Evolutionary conservation across 768 basidiomycete genomes (phyloP), one percentile per base, ranked within the genome.

Genomic region (button mushroom (Agaricus bisporus)): DNA sequence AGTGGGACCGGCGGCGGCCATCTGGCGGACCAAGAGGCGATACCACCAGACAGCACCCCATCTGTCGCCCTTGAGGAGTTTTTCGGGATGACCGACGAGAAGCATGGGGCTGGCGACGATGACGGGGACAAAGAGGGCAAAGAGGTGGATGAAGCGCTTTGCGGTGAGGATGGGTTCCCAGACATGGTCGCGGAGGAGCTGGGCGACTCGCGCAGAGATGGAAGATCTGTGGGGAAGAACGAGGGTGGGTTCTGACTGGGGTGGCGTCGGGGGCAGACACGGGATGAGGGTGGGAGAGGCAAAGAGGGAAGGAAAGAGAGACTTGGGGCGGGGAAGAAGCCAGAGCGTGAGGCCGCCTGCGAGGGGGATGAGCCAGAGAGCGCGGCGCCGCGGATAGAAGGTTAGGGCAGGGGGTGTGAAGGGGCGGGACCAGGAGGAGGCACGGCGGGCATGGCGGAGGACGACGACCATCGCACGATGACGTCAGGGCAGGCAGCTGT

Each of bases 21-120:
- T 98, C 66, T 85, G 86, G 41, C 69, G 72, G 6, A 93, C 91
- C 14, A 99, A 73, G 48, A 91, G 78, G n/a, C 77, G 80, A 65
- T 98, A 98, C 97, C 97, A 99, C 95, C 93, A 97, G 3, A 94
- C 78, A 1, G 92, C 93, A 36, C 93, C 93, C 91, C 91, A 93
- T 61, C 82, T 79, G 58, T 95, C 92, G 14, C 88, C 87, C 11
- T 77, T 78, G 42, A 82, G 72, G 45, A 70, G 68, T 41, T 72
- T 72, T 50, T 81, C 75, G 17, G 77, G 78, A 32, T 68, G 73
- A 17, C 84, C 88, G 8, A 86, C 70, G 22, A 95, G 73, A 17
- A 98, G 73, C 83, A 98, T 89, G 0, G 95, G 95, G 47, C 83
- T 79, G 2, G 83, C 75, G 44, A 95, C 42, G 48, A 99, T 79